Evolutionary conservation across 1,284 basidiomycete genomes (phyloP), one percentile per base, ranked within the genome.

Genomic region (Quambalaria eucalypti): DNA sequence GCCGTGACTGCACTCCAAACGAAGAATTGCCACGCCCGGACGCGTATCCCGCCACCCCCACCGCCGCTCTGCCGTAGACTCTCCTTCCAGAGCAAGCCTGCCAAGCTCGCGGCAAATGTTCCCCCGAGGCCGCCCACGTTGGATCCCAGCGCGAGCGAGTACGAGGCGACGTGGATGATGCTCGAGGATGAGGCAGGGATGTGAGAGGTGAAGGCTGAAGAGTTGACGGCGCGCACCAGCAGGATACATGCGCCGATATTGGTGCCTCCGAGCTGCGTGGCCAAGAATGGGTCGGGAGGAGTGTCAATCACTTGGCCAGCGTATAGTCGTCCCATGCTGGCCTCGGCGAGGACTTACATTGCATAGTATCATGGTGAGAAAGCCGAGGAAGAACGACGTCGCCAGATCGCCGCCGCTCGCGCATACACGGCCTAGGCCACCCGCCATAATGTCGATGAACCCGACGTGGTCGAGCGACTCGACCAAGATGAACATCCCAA

Each of bases 221-320:
- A 69, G 59, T 80, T 80, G 5, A 84, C 72, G 31, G 85, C 80
- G 42, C 84, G 80, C 42, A 84, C 83, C 23, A 96, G 82, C 28
- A 98, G 81, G 70, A 98, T 93, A 0, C 92, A 96, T 2, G 90
- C 88, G 39, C 92, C 93, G 55, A 97, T 96, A 75, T 96, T 96
- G 9, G 92, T 96, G 0, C 91, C 91, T 23, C 87, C 84, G 48
- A 91, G 60, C 29, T 64, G 31, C 55, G 49, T n/a, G n/a, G 33
- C 16, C 42, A 28, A 36, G 23, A 42, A 40, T 52, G 42, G 23
- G 52, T n/a, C 16, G 36, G 33, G 25, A 28, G 46, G 49, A 31
- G 16, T 14, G 46, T 30, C 52, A 57, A 50, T 39, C 36, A 39
- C 16, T 3, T 39, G 16, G 36, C 21, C 16, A 30, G 9, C 29